These are phyloP conservation scores for Cryphonectria nitschkei DNA, from an alignment of 2,329 filamentous ascomycete species.

Conservation along the genomic window DNA sequence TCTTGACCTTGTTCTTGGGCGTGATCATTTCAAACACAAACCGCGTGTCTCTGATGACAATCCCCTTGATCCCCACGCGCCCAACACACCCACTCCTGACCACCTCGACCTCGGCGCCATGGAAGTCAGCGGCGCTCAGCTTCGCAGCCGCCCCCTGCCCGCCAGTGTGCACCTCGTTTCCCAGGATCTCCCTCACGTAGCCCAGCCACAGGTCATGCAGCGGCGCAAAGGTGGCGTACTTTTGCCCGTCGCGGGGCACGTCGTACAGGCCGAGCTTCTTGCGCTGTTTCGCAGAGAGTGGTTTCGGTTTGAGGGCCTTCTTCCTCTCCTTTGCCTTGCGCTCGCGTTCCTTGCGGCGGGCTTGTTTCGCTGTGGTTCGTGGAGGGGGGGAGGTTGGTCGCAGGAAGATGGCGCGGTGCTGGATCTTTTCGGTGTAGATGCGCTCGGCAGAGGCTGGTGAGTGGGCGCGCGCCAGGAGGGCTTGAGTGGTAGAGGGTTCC, in stretches of 20 bases:
- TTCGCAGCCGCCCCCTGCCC: conserved; percentile 69
- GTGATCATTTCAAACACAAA: conserved; percentile 87
- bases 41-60: conserved; percentile 86
- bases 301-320: conserved; percentile 58
- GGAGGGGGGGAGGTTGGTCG: conserved; percentile 72
- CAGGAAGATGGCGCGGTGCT: conserved; percentile 79
- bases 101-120: conserved; percentile 83
- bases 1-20: conserved; percentile 68
- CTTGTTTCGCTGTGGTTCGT: conserved; percentile 60
- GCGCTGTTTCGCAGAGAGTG: conserved; percentile 80
- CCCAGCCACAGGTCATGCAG: conserved; percentile 79
- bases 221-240: conserved; percentile 77
- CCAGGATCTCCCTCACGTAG: conserved; percentile 84
- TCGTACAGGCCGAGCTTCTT: conserved; percentile 74
- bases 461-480: conserved; percentile 78
- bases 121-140: conserved; percentile 84
- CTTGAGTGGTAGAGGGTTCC: conserved; percentile 53
- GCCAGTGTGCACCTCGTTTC: conserved; percentile 59
- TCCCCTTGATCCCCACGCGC: conserved; percentile 81
- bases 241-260: conserved; percentile 68
- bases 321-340: conserved; percentile 51
- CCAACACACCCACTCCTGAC: conserved; percentile 80
- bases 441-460: conserved; percentile 70
- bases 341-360: conserved; percentile 54
- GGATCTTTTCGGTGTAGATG: conserved; percentile 82